A percentile compares a stretch with the other conserved stretches of the same genome.
phyloP scores from a whole-genome alignment of 176 grass and related monocot species.

The Typha latifolia region DNA sequence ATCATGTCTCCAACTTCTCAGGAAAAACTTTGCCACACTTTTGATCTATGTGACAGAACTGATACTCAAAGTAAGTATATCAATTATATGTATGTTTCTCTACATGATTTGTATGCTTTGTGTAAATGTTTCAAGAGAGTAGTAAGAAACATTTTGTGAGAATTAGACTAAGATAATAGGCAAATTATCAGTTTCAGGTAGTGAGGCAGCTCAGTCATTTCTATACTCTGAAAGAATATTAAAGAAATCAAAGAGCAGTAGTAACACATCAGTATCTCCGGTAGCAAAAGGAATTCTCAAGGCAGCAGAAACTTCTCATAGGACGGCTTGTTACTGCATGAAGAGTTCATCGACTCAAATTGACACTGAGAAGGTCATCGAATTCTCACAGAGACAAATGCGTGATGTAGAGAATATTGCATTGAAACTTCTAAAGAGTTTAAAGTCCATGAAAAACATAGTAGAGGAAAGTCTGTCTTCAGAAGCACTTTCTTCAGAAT shows the following conservation, averaged over 20 bases:
- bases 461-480: conserved; percentile 56
- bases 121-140: conserved; percentile 16
- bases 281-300: conserved; percentile 45
- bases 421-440: conserved; percentile 66
- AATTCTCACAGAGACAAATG: conserved; percentile 87
- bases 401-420: conserved; percentile 80
- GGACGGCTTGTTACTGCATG: conserved; percentile 38
- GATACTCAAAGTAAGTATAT: conserved; percentile 21
- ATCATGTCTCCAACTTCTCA: conserved; percentile 47
- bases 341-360: conserved; percentile 35
- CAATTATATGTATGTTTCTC: neutral
- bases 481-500: conserved; percentile 45
- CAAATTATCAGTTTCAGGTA: conserved; percentile 13
- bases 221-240: conserved; percentile 11
- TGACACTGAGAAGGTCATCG: conserved; percentile 62
- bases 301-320: conserved; percentile 29
- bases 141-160: conserved; percentile 10
- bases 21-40: conserved; percentile 34
- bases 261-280: neutral
- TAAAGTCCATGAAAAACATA: conserved; percentile 70
- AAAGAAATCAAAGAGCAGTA: conserved; percentile 23
- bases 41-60: conserved; percentile 17
- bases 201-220: conserved; percentile 21
- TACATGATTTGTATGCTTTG: conserved; percentile 4
- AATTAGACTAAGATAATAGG: conserved; percentile 10